These are phyloP conservation scores for Pleurotus djamor DNA, from an alignment of 768 basidiomycete species.

Conservation along the genomic window DNA sequence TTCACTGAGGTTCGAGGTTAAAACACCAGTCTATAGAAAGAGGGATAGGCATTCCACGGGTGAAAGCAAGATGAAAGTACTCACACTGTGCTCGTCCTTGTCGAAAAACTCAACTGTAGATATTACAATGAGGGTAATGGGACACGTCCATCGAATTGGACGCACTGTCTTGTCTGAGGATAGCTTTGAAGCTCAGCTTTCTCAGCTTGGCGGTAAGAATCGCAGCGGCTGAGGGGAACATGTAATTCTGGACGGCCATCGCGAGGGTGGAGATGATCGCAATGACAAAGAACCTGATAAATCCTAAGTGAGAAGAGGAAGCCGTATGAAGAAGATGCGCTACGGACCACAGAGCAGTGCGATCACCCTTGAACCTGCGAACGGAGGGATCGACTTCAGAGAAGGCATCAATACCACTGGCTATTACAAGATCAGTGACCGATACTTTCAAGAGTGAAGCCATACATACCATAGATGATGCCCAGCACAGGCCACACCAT, in stretches of 20 bases:
- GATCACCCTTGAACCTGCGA: slow-evolving; percentile 58
- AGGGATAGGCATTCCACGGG: neutral
- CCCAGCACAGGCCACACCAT: slow-evolving; percentile 73
- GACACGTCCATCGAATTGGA: slow-evolving; percentile 10
- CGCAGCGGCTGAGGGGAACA: slow-evolving; percentile 69
- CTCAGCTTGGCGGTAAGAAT: slow-evolving; percentile 71
- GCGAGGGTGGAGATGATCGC: slow-evolving; percentile 61
- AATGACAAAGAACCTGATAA: slow-evolving; percentile 72
- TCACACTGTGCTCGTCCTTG: slow-evolving; percentile 75
- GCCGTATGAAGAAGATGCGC: neutral
- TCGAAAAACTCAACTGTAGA: slow-evolving; percentile 81
- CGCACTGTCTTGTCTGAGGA: slow-evolving; percentile 85
- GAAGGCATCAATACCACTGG: slow-evolving; percentile 60
- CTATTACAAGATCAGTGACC: slow-evolving; percentile 18
- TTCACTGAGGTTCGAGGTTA: slow-evolving; percentile 80
- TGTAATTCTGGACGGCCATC: slow-evolving; percentile 69
- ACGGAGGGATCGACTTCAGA: slow-evolving; percentile 32
- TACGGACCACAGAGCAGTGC: slow-evolving; percentile 64
- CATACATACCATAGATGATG: slow-evolving; percentile 50
- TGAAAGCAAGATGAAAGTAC: slow-evolving; percentile 14
- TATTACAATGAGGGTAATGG: slow-evolving; percentile 7
- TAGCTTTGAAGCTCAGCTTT: slow-evolving; percentile 69
- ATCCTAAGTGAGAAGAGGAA: slow-evolving; percentile 12
- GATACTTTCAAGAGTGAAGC: neutral
- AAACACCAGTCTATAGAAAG: slow-evolving; percentile 59